Conservation (phyloP, 352 stramenopile genomes). For the Phytopythium sindhum region DNA sequence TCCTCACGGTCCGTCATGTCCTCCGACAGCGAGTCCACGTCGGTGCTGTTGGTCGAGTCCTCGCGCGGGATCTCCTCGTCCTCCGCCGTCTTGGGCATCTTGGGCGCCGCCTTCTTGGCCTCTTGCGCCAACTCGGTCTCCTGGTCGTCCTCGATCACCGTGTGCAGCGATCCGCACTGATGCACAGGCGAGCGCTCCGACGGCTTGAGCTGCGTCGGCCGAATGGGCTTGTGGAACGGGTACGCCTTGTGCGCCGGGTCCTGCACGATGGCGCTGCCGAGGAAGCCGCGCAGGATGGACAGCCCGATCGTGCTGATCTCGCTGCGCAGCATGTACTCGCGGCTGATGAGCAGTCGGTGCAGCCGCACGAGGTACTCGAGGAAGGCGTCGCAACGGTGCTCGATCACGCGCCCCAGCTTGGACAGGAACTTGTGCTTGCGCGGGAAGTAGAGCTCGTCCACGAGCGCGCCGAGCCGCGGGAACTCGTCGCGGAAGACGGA, state of each 20-base stretch:
- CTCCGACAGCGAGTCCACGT: conserved; percentile 30
- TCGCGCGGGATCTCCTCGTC: conserved; percentile 29
- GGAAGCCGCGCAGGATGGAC: conserved; percentile 65
- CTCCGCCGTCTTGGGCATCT: conserved; percentile 9
- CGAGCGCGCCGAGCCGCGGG: conserved; percentile 31
- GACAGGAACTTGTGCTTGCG: conserved; percentile 62
- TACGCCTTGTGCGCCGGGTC: conserved; percentile 56
- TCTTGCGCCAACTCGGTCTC: conserved; percentile 36
- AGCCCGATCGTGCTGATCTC: conserved; percentile 61
- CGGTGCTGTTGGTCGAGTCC: conserved; percentile 36
- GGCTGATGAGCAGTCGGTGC: conserved; percentile 62
- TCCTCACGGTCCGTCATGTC: conserved; percentile 41
- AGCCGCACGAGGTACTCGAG: conserved; percentile 60
- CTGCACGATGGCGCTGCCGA: conserved; percentile 56
- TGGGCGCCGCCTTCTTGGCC: conserved; percentile 1
- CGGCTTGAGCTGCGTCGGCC: conserved; percentile 37
- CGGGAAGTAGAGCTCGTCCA: conserved; percentile 66
- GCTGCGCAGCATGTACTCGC: conserved; percentile 44
- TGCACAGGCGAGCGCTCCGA: conserved; percentile 47
- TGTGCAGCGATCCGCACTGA: conserved; percentile 59
- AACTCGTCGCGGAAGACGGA: conserved; percentile 52
- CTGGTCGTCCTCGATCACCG: conserved; percentile 52
- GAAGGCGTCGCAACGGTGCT: conserved; percentile 62
- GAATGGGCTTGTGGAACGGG: conserved; percentile 47
- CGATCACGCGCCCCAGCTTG: conserved; percentile 47